Base-by-base conservation (phyloP, 2,329 filamentous ascomycete genomes). In the Dryadomyces quercivorus region DNA sequence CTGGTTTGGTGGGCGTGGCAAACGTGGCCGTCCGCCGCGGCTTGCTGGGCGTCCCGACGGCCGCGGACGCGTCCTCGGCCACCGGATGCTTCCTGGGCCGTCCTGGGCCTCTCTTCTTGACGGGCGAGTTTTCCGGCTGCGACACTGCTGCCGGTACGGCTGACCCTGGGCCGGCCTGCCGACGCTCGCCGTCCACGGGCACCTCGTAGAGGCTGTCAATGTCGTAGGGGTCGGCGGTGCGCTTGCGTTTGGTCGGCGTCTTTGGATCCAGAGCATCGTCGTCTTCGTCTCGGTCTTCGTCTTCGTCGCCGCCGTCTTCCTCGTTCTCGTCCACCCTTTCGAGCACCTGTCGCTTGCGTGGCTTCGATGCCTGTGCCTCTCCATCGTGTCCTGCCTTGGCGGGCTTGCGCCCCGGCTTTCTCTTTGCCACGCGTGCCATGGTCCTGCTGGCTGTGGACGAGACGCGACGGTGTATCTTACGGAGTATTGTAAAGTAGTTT, bases 1-100 rank as follows among this genome's bases (percentile, higher is more conserved):
- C 36, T 15, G 50, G 5, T 66, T 64, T 52, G 67, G 69, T 5
- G 1, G 70, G 70, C 0, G 71, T 73, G 1, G 47, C n/a, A 42
- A 52, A 52, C 38, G 55, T 21, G 58, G 56, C 44, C 15, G 53
- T 55, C 18, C 63, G 60, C 2, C 61, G 62, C 34, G 58, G 62
- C 21, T 59, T 61, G 51, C 55, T 55, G 16, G 70, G 68, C 10
- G 67, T 62, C 21, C 31, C 38, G 7, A 5, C 22, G 40, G 12
- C 34, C n/a, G 16, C 9, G 15, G 5, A 9, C 22, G 16, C 31
- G 7, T 47, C 43, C n/a, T 40, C 51, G 40, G 18, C 15, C 13
- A 15, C 38, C 50, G 21, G 38, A 13, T 48, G 40, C 34, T 52
- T 57, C n/a, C 21, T n/a, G 8, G 44, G 52, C 46, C 52, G 38